Evolutionary conservation across 2,329 filamentous ascomycete genomes (phyloP).

Genomic region (Diaporthe sp.): DNA sequence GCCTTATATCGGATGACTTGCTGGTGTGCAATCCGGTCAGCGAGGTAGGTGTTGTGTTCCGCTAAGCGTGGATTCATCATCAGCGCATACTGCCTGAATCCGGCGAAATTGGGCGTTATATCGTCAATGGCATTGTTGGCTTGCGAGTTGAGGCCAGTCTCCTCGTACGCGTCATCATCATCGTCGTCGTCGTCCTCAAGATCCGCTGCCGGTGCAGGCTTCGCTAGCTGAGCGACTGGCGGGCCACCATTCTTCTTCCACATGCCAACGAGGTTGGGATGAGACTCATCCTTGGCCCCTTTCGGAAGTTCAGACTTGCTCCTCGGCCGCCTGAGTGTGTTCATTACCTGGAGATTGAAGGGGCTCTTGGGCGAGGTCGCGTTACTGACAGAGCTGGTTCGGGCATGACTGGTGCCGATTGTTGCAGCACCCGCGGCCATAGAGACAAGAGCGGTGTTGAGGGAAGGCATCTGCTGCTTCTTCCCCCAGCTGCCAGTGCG

Average conservation of each 20-base stretch:
- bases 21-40: conserved; percentile 86
- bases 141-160: conserved; percentile 72
- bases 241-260: conserved; percentile 67
- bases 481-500: conserved; percentile 64
- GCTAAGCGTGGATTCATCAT: conserved; percentile 79
- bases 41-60: conserved; percentile 70
- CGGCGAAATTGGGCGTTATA: conserved; percentile 79
- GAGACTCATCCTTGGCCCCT: conserved; percentile 52
- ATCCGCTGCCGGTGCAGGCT: conserved; percentile 46
- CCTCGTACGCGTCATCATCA: conserved; percentile 67
- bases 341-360: conserved; percentile 60
- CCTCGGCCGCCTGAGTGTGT: conserved; percentile 64
- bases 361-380: conserved; percentile 67
- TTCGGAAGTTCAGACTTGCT: conserved; percentile 68
- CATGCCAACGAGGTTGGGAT: conserved; percentile 62
- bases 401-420: conserved; percentile 68
- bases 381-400: conserved; percentile 71
- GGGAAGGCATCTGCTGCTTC: conserved; percentile 65
- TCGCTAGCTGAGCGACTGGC: conserved; percentile 63
- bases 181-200: conserved; percentile 61
- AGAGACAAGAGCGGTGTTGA: conserved; percentile 69
- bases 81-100: conserved; percentile 81
- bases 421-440: conserved; percentile 68
- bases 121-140: conserved; percentile 72
- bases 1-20: conserved; percentile 84